Evolutionary conservation across 148 eudicot species (phyloP), one percentile per base, ranked within the genome.

Genomic region (Cornus kousa): DNA sequence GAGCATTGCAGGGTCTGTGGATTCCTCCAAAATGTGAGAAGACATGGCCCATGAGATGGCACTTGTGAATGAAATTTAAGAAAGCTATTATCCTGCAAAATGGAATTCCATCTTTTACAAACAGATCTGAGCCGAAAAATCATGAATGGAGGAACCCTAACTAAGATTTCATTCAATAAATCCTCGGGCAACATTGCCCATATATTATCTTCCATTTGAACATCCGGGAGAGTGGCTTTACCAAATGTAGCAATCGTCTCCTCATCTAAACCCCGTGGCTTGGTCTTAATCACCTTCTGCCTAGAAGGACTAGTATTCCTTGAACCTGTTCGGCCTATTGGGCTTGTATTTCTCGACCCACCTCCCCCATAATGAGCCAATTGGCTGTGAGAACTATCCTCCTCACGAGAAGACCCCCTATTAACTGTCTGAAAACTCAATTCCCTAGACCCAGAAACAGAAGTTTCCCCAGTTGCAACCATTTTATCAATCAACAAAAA

Each of bases 121-220:
- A 96, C 99, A 48, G 91, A 90, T 55, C 98, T 90, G 24, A 96
- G 91, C 75, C 98, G 90, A 24, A 96, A 96, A 74, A 96, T 92
- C 94, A 93, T 90, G 83, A 96, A 96, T 7, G 99, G 99, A 28
- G 99, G 99, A 82, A 96, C 86, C 85, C 99, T 86, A 78, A 94
- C 97, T 76, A 96, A 89, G 46, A 96, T 96, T 86, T 96, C 98
- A 77, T 94, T 96, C 80, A 96, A 60, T 72, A 96, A 78, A 86
- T 93, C 99, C 84, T 94, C 99, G 0, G 99, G 99, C 79, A 96
- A 83, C 98, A 92, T 92, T 75, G 98, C 94, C 99, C 99, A 96
- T 76, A 93, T 92, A 78, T 90, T 89, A 87, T 96, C 97, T 84
- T 96, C 99, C 99, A 96, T 96, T 72, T 90, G 97, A 76, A 93